A percentile compares a stretch with the other conserved stretches of the same genome.
Evolutionary conservation across 2,329 filamentous ascomycete genomes (phyloP).

Genomic region (Ceratocystis destructans): DNA sequence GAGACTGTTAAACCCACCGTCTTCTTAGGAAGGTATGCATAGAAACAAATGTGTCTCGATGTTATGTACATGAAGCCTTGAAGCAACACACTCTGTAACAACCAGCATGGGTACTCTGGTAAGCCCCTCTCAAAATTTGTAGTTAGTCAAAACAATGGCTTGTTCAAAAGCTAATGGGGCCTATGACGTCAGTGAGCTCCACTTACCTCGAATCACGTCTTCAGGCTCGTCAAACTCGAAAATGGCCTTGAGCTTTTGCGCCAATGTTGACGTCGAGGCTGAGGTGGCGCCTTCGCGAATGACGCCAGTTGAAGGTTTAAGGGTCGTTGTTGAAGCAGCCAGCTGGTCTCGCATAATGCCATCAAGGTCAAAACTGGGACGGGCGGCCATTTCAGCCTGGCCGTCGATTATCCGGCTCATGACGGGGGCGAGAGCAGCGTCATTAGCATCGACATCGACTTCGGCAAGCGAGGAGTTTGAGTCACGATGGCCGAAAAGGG

Average conservation of each 20-base stretch:
- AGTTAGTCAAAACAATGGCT: conserved; percentile 18
- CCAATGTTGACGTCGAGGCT: conserved; percentile 41
- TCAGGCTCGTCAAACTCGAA: conserved; percentile 73
- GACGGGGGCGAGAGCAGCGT: conserved; percentile 43
- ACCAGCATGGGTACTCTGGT: conserved; percentile 80
- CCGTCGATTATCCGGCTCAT: conserved; percentile 69
- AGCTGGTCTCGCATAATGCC: conserved; percentile 25
- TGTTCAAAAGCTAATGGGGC: neutral
- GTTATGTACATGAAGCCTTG: conserved; percentile 97
- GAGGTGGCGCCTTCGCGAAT: neutral
- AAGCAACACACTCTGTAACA: conserved; percentile 78
- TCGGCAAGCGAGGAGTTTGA: conserved; percentile 12
- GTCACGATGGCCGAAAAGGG: neutral
- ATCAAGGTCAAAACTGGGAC: conserved; percentile 45
- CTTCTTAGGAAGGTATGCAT: conserved; percentile 92
- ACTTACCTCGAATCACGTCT: conserved; percentile 61
- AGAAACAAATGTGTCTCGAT: conserved; percentile 85
- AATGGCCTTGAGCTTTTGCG: conserved; percentile 63
- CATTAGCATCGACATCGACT: conserved; percentile 20
- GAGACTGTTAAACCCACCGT: conserved; percentile 39
- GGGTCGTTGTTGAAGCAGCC: neutral
- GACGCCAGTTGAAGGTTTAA: neutral
- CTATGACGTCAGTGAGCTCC: conserved; percentile 15
- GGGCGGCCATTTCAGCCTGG: conserved; percentile 46
- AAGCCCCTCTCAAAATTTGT: too few species aligned